phyloP scores from a whole-genome alignment of 805 yeast species.

The Metschnikowia continentalis region DNA sequence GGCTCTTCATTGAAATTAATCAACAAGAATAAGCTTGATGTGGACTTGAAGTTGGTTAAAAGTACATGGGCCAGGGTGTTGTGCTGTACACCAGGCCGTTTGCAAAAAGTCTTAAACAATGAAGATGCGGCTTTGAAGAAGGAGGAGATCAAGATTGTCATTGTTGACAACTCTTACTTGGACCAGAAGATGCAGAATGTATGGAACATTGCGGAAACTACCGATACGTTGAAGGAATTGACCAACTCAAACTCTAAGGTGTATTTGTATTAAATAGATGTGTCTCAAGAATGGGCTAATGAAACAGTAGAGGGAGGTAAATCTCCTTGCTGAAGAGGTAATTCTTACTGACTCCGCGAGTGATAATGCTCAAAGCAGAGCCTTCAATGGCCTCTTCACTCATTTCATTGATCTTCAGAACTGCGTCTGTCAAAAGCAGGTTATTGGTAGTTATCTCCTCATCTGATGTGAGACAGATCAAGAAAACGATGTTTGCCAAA shows the following conservation, averaged over 20 bases:
- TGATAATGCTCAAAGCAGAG: constrained; percentile 16
- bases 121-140: constrained; percentile 38
- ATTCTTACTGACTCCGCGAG: constrained; percentile 23
- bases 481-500: constrained; percentile 23
- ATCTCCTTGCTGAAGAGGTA: constrained; percentile 25
- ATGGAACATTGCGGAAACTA: constrained; percentile 54
- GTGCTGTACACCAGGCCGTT: constrained; percentile 62
- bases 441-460: constrained; percentile 2
- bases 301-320: constrained; percentile 21
- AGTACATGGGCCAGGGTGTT: constrained; percentile 47
- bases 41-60: constrained; percentile 49
- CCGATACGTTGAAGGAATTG: constrained; percentile 37
- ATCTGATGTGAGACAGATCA: constrained; percentile 17
- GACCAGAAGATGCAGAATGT: constrained; percentile 58
- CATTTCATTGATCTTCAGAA: constrained; percentile 1
- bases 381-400: constrained; percentile 13
- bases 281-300: background rate
- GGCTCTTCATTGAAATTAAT: constrained; percentile 66
- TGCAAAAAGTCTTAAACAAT: constrained; percentile 43
- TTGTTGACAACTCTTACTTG: constrained; percentile 58
- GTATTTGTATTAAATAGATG: constrained; percentile 42
- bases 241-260: constrained; percentile 44
- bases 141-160: constrained; percentile 47
- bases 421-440: background rate
- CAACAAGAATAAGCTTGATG: constrained; percentile 65